Evolutionary conservation across 257 asterid species (phyloP).

Genomic region (Rubia yunnanensis): DNA sequence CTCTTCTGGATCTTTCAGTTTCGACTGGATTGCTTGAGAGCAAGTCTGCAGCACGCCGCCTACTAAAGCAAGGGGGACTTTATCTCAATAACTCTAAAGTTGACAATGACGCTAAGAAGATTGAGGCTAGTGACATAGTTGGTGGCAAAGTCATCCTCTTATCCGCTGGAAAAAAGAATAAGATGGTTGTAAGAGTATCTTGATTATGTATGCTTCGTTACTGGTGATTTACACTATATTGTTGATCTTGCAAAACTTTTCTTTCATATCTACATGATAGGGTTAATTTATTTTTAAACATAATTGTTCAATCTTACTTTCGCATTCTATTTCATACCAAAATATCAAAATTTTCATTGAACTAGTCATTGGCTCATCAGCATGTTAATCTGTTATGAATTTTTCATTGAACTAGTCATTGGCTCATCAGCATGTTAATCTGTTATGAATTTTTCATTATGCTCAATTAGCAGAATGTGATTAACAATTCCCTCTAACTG

Average conservation of each 20-base stretch:
- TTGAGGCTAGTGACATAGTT: slow-evolving; percentile 64
- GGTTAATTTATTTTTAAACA: background rate
- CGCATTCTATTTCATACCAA: background rate
- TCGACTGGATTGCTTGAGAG: slow-evolving; percentile 69
- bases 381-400: background rate
- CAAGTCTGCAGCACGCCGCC: slow-evolving; percentile 80
- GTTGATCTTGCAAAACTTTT: background rate
- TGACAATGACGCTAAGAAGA: slow-evolving; percentile 70
- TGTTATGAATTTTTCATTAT: background rate
- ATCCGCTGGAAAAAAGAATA: slow-evolving; percentile 93
- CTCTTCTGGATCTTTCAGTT: slow-evolving; percentile 59
- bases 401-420: background rate
- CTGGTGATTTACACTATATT: background rate
- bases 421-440: background rate
- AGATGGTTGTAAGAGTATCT: slow-evolving; percentile 77
- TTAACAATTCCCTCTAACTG: background rate
- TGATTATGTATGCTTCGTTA: slow-evolving; percentile 7
- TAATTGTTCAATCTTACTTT: background rate
- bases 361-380: background rate
- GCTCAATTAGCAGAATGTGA: background rate
- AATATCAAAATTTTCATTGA: background rate
- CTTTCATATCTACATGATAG: background rate
- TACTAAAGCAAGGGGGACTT: slow-evolving; percentile 92
- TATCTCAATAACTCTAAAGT: slow-evolving; percentile 66
- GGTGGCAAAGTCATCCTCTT: slow-evolving; percentile 71